phyloP scores from a whole-genome alignment of 257 asterid species.

The Oldenlandia corymbosa region DNA sequence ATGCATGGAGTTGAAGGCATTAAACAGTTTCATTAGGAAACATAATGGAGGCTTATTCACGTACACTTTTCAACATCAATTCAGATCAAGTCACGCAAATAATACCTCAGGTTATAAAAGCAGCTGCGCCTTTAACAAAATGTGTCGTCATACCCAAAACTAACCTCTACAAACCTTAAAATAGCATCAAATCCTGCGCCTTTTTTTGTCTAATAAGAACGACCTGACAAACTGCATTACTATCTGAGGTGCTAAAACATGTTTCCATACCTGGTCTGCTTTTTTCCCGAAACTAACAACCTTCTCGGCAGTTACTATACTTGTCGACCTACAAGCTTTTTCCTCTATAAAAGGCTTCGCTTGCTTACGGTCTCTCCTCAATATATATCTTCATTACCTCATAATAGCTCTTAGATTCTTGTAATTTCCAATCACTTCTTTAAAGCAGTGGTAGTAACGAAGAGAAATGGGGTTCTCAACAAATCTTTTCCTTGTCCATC shows the following conservation, averaged over 20 bases:
- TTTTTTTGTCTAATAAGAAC: conserved; percentile 20
- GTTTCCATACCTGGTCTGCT: conserved; percentile 21
- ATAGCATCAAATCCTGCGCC: not conserved
- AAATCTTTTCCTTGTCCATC: conserved; percentile 21
- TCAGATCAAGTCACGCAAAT: not conserved
- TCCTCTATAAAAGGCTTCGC: conserved; percentile 32
- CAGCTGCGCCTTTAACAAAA: conserved; percentile 3
- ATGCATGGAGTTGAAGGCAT: not conserved
- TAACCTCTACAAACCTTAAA: conserved; percentile 14
- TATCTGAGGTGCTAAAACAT: conserved; percentile 19
- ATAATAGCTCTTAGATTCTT: not conserved
- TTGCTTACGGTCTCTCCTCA: conserved; percentile 17
- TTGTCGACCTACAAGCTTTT: conserved; percentile 13
- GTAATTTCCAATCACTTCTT: not conserved
- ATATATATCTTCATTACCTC: not conserved
- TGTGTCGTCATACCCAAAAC: conserved; percentile 21
- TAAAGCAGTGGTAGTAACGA: too few species aligned
- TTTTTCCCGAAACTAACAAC: conserved; percentile 4
- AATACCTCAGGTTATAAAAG: conserved; percentile 1
- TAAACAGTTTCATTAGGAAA: not conserved
- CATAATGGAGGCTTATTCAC: not conserved
- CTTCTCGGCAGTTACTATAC: conserved; percentile 14
- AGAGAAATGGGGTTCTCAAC: conserved; percentile 30
- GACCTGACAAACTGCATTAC: conserved; percentile 12
- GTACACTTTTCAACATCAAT: not conserved